Evolutionary conservation across 148 eudicot species (phyloP).

Genomic region (Rhododendron ovatum): DNA sequence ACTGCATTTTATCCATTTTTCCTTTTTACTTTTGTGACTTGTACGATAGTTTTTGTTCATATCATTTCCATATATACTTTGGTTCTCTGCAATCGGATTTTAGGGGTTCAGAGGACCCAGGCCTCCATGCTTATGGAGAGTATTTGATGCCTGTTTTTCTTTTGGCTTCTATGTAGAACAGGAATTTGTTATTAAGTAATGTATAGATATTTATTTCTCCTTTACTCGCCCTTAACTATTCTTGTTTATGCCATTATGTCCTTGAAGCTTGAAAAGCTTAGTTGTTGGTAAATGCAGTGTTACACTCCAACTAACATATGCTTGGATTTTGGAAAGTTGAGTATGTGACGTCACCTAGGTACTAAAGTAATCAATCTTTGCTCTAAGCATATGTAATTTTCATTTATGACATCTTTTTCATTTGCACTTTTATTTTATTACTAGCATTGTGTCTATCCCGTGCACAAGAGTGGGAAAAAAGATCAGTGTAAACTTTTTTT

Average conservation of each 20-base stretch:
- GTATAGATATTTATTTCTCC: neutral
- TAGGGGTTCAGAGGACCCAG: constrained; percentile 37
- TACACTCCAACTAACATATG: neutral
- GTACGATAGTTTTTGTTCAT: constrained; percentile 9
- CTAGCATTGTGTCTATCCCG: too few relatives aligned
- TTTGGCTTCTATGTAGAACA: neutral
- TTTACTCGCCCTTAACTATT: neutral
- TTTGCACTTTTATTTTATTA: too few relatives aligned
- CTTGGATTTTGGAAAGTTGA: neutral
- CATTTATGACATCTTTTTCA: too few relatives aligned
- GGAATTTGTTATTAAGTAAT: neutral
- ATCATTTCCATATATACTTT: neutral
- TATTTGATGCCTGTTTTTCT: constrained; percentile 4
- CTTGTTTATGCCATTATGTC: neutral
- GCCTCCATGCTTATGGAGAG: constrained; percentile 17
- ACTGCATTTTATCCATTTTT: neutral
- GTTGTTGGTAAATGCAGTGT: neutral
- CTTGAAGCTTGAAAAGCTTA: neutral
- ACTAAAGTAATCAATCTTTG: neutral
- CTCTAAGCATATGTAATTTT: too few relatives aligned
- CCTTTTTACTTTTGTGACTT: neutral
- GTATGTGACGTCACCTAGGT: neutral
- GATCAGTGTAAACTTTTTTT: too few relatives aligned
- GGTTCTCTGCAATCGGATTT: constrained; percentile 39
- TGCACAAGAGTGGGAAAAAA: too few relatives aligned